These are phyloP conservation scores for Acephala macrosclerotiorum DNA, from an alignment of 2,329 filamentous ascomycete genomes.

Conservation along the genomic window DNA sequence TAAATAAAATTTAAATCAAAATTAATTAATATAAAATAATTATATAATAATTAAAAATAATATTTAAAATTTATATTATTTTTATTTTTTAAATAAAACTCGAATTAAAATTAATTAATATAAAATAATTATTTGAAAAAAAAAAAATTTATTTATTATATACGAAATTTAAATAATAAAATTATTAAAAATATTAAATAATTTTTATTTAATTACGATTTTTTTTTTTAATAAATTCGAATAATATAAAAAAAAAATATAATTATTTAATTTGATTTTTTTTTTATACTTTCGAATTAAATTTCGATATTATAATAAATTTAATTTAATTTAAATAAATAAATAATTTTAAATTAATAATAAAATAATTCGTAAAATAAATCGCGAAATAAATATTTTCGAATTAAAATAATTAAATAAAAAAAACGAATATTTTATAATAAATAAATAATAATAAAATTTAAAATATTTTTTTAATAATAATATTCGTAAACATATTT, in stretches of 20 bases:
- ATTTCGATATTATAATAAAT: slow-evolving; percentile 42
- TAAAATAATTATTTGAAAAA: too few relatives aligned
- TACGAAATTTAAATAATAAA: slow-evolving; percentile 34
- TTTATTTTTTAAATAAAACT: too few relatives aligned
- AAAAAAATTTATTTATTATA: slow-evolving; percentile 37
- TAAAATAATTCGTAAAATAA: too few relatives aligned
- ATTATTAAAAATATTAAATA: slow-evolving; percentile 32
- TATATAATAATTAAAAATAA: too few relatives aligned
- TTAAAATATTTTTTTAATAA: too few relatives aligned
- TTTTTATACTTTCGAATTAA: slow-evolving; percentile 34
- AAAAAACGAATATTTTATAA: too few relatives aligned
- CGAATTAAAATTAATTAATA: too few relatives aligned
- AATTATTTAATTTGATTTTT: slow-evolving; percentile 40
- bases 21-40: slow-evolving; percentile 29
- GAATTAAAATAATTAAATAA: too few relatives aligned
- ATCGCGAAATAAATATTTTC: too few relatives aligned
- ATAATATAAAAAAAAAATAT: slow-evolving; percentile 42
- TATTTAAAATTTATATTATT: too few relatives aligned
- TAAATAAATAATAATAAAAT: too few relatives aligned
- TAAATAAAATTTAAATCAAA: slow-evolving; percentile 33
- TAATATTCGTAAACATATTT: too few relatives aligned
- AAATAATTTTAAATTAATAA: slow-evolving; percentile 29
- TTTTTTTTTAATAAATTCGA: slow-evolving; percentile 35
- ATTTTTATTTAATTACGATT: slow-evolving; percentile 40
- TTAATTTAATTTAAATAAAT: slow-evolving; percentile 32